Base-by-base conservation (phyloP, 2,329 filamentous ascomycete species). In the Aspergillus quadricinctus region DNA sequence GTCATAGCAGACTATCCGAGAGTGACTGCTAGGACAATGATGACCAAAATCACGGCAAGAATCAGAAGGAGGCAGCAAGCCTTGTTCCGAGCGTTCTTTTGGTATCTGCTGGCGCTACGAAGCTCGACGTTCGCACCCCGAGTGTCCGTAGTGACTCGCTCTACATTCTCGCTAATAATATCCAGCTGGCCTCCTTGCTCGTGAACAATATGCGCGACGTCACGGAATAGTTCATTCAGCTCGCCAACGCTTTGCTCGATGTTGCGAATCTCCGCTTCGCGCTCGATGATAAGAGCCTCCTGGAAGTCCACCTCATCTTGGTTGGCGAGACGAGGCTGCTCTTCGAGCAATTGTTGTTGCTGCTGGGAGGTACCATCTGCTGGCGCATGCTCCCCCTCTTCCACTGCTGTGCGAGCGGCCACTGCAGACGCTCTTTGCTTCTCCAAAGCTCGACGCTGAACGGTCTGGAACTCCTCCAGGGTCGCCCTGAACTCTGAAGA, bases 251-350 rank as follows among this genome's bases (percentile, higher is more conserved):
- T 92, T 74, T 97, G 92, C 77, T 97, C 94, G 67, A 99, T 99
- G 71, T 96, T 95, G 60, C 92, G 88, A 64, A 99, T 99, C 78
- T 99, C 94, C 56, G 91, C 87, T 75, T 99, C 94, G 53, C 95
- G 92, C 80, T 99, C 93, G 59, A 95, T 88, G 69, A 99, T 99
- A 57, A 99, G 80, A 17, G 89, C 87, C 65, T 99, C 94, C 71
- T 99, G 94, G 78, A 97, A 99, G 71, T 99, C 93, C 46, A 99
- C 94, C 70, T 99, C 95, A 65, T 91, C 88, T 73, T 99, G 94
- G 28, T 90, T 84, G 1, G 92, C 94, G 8, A 97, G 81, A 55
- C 90, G 89, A 11, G 89, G 80, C 64, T 92, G 84, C 64, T 94
- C 87, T 66, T 93, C 78, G 61, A 92, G 82, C 65, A 92, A 86